phyloP scores from a whole-genome alignment of 148 eudicot genomes.

The Mesembryanthemum crystallinum region DNA sequence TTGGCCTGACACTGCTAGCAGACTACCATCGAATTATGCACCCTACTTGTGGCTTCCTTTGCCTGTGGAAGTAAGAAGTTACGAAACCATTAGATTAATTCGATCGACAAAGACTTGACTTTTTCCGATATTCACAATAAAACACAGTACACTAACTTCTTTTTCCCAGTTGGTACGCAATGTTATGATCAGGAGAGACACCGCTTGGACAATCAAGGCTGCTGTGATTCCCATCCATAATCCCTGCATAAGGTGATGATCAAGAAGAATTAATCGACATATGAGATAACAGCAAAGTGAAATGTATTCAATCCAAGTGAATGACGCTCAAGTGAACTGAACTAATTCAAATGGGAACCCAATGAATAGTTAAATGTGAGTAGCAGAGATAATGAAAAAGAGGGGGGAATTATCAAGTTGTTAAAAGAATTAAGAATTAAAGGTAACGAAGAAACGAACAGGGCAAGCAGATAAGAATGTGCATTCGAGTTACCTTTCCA shows the following conservation, averaged over 20 bases:
- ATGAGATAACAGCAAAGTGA: no score
- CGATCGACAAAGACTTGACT: neutral
- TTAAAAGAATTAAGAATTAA: no score
- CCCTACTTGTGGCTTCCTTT: conserved; percentile 44
- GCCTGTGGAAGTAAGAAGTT: conserved; percentile 34
- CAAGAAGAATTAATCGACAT: neutral
- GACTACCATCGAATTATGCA: conserved; percentile 19
- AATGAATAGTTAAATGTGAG: no score
- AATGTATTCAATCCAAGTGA: no score
- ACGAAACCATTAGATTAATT: neutral
- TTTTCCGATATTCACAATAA: neutral
- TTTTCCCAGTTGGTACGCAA: conserved; percentile 56
- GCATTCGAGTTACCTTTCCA: conserved; percentile 4
- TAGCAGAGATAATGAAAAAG: no score
- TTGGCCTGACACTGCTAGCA: neutral
- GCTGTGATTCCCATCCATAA: conserved; percentile 52
- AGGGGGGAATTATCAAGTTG: no score
- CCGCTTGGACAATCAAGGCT: conserved; percentile 52
- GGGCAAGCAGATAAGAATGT: neutral
- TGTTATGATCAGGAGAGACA: conserved; percentile 42
- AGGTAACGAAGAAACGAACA: no score
- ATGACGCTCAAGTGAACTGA: no score
- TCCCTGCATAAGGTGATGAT: conserved; percentile 37
- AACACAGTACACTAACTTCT: conserved; percentile 30
- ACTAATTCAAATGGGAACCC: no score